phyloP scores from a whole-genome alignment of 2,329 filamentous ascomycete species.

The Lithohypha guttulata region DNA sequence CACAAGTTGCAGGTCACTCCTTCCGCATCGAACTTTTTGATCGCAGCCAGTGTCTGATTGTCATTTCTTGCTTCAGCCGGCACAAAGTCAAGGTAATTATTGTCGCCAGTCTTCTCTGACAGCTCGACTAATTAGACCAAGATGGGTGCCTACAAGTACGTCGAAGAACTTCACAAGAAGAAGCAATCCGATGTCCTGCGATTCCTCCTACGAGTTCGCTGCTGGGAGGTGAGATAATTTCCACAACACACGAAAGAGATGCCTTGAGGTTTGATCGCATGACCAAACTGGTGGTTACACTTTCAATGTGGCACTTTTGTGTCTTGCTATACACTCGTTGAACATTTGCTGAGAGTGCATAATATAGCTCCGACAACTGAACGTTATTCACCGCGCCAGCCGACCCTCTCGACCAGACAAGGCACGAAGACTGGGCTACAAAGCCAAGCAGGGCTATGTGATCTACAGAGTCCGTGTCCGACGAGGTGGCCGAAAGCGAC shows the following conservation, averaged over 20 bases:
- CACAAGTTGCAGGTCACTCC: not conserved
- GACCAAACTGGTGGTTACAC: too few relatives aligned
- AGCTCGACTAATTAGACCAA: slow-evolving; percentile 28
- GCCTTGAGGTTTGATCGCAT: slow-evolving; percentile 6
- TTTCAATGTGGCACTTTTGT: slow-evolving; percentile 28
- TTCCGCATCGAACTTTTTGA: not conserved
- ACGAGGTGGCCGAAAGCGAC: slow-evolving; percentile 97
- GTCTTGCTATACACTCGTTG: slow-evolving; percentile 97
- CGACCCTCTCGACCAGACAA: slow-evolving; percentile 98
- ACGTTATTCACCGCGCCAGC: slow-evolving; percentile 98
- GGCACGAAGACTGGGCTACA: slow-evolving; percentile 99
- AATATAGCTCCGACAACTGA: slow-evolving; percentile 99
- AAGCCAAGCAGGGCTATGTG: slow-evolving; percentile 99
- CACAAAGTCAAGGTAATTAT: slow-evolving; percentile 18
- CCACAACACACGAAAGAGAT: slow-evolving; percentile 20
- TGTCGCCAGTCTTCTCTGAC: not conserved
- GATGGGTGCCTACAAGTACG: slow-evolving; percentile 99
- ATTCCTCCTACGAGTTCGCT: slow-evolving; percentile 98
- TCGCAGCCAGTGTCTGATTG: too few relatives aligned
- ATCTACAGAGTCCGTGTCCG: slow-evolving; percentile 99
- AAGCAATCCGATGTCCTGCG: slow-evolving; percentile 99
- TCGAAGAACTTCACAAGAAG: slow-evolving; percentile 99
- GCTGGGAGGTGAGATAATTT: slow-evolving; percentile 74
- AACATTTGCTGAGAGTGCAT: slow-evolving; percentile 99
- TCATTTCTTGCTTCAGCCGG: slow-evolving; percentile 13